These are phyloP conservation scores for Rhodotorula sp. DNA, from an alignment of 1,284 basidiomycete genomes.

Conservation along the genomic window DNA sequence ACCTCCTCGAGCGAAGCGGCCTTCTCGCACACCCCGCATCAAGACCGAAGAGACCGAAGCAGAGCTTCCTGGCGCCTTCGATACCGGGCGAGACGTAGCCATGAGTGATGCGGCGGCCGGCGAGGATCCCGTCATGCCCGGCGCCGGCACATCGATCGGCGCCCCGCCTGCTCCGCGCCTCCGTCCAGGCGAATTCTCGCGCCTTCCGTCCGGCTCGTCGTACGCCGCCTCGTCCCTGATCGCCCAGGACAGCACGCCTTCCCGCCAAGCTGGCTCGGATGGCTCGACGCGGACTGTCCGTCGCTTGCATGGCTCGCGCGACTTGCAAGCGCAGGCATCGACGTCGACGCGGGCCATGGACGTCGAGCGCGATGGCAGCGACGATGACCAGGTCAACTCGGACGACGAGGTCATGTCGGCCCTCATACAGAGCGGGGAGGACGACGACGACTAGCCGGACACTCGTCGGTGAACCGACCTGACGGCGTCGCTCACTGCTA, in stretches of 20 bases:
- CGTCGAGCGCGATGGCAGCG: neutral
- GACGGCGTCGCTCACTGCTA: neutral
- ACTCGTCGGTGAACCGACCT: neutral
- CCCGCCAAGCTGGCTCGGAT: neutral
- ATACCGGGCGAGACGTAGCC: neutral
- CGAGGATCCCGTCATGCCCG: neutral
- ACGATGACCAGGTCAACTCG: neutral
- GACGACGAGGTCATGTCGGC: neutral
- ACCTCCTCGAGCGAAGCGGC: neutral
- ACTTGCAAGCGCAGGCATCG: neutral
- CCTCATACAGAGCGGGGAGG: neutral
- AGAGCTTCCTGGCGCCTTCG: neutral
- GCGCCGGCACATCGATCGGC: neutral
- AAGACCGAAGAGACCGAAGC: slow-evolving; percentile 2
- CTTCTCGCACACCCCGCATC: neutral
- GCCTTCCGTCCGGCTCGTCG: slow-evolving; percentile 1
- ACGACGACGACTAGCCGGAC: slow-evolving; percentile 3
- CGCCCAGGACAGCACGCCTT: neutral
- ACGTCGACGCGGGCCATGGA: neutral
- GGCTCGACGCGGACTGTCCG: neutral
- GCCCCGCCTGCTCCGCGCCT: slow-evolving; percentile 1
- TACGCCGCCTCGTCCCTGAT: neutral
- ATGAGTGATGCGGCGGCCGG: neutral
- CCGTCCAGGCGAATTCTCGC: slow-evolving; percentile 1
- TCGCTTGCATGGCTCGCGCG: neutral